Evolutionary conservation across 139 green algal genomes (phyloP).

Genomic region (Haematococcus sp.): DNA sequence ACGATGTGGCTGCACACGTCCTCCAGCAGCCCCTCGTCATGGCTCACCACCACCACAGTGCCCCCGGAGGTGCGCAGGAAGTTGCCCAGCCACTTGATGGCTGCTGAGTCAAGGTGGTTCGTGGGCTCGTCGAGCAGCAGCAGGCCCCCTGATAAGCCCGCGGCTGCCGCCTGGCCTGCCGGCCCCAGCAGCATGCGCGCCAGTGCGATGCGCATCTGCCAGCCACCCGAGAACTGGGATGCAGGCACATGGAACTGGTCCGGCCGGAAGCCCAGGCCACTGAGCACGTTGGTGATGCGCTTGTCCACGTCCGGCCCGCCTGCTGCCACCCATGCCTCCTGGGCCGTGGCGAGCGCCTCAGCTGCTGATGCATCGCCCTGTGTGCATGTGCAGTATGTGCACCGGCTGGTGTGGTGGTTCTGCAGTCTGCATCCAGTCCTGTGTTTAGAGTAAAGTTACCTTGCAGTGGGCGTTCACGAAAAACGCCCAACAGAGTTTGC

Average conservation of each 20-base stretch:
- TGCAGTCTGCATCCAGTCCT: no score
- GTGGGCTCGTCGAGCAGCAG: conserved; percentile 67
- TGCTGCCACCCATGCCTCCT: conserved; percentile 24
- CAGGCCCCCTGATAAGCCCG: conserved; percentile 22
- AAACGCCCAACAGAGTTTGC: no score
- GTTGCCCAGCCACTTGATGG: conserved; percentile 59
- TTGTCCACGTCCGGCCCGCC: conserved; percentile 58
- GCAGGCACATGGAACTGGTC: conserved; percentile 19
- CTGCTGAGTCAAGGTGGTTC: conserved; percentile 59
- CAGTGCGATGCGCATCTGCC: conserved; percentile 76
- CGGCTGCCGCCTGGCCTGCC: conserved; percentile 44
- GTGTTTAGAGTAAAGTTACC: no score
- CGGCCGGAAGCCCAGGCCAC: conserved; percentile 55
- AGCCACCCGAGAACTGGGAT: conserved; percentile 13
- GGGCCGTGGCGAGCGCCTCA: conserved; percentile 17
- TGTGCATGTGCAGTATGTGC: neutral
- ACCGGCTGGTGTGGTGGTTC: no score
- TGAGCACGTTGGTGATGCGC: conserved; percentile 56
- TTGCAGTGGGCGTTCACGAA: no score
- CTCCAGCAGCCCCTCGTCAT: conserved; percentile 71
- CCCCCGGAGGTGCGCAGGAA: conserved; percentile 50
- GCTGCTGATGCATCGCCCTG: conserved; percentile 25
- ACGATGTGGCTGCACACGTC: conserved; percentile 42
- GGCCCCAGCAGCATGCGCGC: conserved; percentile 65
- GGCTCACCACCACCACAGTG: conserved; percentile 57